Evolutionary conservation across 108 stramenopile species (phyloP).

Genomic region (Discostella pseudostelligera): DNA sequence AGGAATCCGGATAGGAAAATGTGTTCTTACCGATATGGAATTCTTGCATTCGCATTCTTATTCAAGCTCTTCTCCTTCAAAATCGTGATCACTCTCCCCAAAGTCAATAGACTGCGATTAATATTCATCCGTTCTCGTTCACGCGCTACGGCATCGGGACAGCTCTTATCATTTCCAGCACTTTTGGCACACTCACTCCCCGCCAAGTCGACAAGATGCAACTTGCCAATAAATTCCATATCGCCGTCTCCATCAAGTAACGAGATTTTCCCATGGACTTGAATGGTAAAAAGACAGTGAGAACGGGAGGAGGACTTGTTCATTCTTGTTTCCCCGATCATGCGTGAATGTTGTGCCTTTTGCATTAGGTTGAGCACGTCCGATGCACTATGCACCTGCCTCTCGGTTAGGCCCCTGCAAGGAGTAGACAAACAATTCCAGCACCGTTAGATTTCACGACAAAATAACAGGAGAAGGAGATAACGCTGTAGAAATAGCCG

Average conservation of each 20-base stretch:
- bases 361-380: conserved; percentile 84
- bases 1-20: neutral
- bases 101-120: conserved; percentile 69
- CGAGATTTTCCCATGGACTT: conserved; percentile 54
- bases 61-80: conserved; percentile 62
- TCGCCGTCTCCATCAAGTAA: conserved; percentile 67
- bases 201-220: conserved; percentile 95
- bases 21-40: conserved; percentile 49
- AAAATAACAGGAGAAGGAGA: neutral
- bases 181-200: conserved; percentile 57
- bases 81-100: conserved; percentile 70
- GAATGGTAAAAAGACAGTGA: conserved; percentile 90
- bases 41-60: conserved; percentile 41
- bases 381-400: conserved; percentile 57
- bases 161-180: conserved; percentile 38
- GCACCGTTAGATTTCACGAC: neutral
- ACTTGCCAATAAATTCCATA: conserved; percentile 81
- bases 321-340: conserved; percentile 93
- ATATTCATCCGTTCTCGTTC: conserved; percentile 79
- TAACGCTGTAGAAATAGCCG: neutral
- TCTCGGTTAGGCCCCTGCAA: conserved; percentile 74
- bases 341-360: conserved; percentile 81
- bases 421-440: neutral
- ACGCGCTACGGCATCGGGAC: conserved; percentile 55
- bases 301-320: conserved; percentile 90